Evolutionary conservation across 257 asterid species (phyloP), one percentile per base, ranked within the genome.

Genomic region (Datura wrightii): DNA sequence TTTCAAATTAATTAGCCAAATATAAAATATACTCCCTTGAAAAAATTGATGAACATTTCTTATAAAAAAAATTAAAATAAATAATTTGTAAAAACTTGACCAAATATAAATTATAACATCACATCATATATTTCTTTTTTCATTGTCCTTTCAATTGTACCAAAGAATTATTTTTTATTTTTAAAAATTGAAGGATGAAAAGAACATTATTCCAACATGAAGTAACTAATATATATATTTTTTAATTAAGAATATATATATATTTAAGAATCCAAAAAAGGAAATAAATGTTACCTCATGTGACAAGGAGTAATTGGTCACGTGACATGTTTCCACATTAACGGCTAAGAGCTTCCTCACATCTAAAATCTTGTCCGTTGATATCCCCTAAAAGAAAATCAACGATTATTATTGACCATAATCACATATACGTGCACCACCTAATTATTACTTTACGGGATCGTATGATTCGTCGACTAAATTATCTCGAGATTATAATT

Each of bases 311-410:
- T 90, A 95, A 88, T 91, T 88, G 7, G 99, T 97, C 52, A 97
- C 89, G 85, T 97, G 98, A 89, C 99, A 97, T 13, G 98, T 94
- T 76, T 95, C 96, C 16, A 91, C 95, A 84, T 95, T 89, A 79
- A 90, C 94, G 81, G 94, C 96, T 74, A 97, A 50, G 69, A 97
- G 91, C 92, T 89, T 97, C 92, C 91, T 94, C 83, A 97, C 98
- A 88, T 97, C 99, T 46, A 95, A 92, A 58, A 97, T 95, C 88
- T 93, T 97, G 88, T 97, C 99, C 79, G 99, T 97, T 1, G 99
- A 97, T 86, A 97, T 95, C 8, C 99, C 97, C 99, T 97, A 52
- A 7, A 50, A 50, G 15, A 2, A 39, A 31, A 39, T 74, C 81
- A 74, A 74, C 58, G 39, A 72, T 44, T 72, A 5, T 46, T n/a